Evolutionary conservation across 495 filamentous ascomycete species (phyloP).

Genomic region (Tuber aestivum): DNA sequence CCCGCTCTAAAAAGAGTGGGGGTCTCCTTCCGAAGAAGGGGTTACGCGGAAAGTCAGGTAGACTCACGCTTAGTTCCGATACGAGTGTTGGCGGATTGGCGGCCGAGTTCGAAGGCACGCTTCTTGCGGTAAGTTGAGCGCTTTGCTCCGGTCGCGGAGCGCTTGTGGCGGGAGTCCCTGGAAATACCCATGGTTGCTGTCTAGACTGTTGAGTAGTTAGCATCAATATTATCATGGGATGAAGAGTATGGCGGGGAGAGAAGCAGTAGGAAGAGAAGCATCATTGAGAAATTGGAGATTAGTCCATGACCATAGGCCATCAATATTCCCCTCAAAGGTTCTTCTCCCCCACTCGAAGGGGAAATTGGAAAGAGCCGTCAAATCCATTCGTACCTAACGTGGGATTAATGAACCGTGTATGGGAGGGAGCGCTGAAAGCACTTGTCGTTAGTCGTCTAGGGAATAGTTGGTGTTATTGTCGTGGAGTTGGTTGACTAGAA

Average conservation of each 20-base stretch:
- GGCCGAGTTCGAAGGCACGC: constrained; percentile 98
- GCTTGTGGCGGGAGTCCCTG: constrained; percentile 98
- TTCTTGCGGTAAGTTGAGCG: constrained; percentile 85
- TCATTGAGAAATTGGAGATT: background rate
- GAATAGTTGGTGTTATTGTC: background rate
- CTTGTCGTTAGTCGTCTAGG: constrained; percentile 1
- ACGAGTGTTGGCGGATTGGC: constrained; percentile 98
- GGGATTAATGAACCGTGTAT: background rate
- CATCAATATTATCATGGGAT: background rate
- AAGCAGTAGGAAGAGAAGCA: background rate
- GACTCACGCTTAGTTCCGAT: constrained; percentile 81
- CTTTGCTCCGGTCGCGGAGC: constrained; percentile 94
- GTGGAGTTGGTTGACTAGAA: background rate
- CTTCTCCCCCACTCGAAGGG: background rate
- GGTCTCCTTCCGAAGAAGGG: constrained; percentile 42
- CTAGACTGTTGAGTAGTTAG: background rate
- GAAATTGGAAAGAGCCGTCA: background rate
- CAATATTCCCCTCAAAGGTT: background rate
- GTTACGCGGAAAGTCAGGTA: constrained; percentile 39
- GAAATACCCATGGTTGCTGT: constrained; percentile 92
- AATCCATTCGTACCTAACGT: background rate
- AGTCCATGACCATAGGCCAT: background rate
- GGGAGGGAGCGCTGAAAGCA: background rate
- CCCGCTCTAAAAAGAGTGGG: constrained; percentile 26
- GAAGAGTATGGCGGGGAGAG: background rate